These are phyloP conservation scores for Wickerhamiella bombiphila DNA, from an alignment of 805 yeast species.

Conservation along the genomic window DNA sequence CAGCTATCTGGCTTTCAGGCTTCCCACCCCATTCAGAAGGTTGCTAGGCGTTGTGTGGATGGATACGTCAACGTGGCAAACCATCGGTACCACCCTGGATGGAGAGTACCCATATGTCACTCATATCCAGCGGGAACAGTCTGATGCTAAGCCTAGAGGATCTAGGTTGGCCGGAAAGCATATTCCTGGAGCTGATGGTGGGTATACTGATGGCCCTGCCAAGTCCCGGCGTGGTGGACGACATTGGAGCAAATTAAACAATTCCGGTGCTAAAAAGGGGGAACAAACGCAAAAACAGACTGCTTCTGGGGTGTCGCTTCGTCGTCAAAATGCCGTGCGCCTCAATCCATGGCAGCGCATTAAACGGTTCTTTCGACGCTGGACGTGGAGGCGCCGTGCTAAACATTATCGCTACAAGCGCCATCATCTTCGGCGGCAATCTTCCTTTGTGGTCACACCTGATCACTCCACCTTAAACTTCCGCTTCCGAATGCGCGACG, in stretches of 20 bases:
- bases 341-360: conserved; percentile 6
- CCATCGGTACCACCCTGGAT: conserved; percentile 8
- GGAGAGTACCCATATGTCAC: conserved; percentile 5
- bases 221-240: conserved; percentile 1
- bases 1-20: no score
- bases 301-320: conserved; percentile 2
- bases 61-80: conserved; percentile 9
- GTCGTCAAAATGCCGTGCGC: conserved; percentile 10
- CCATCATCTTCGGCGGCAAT: conserved; percentile 11
- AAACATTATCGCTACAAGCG: conserved; percentile 9
- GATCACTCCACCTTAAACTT: conserved; percentile 12
- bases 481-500: conserved; percentile 8
- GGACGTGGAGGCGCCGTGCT: conserved; percentile 8
- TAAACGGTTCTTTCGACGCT: conserved; percentile 6
- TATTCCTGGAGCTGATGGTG: background rate
- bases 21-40: no score
- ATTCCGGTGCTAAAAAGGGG: background rate
- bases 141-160: background rate
- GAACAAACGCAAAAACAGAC: background rate
- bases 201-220: conserved; percentile 2
- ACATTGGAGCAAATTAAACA: background rate
- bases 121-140: conserved; percentile 1
- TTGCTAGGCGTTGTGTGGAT: background rate
- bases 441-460: conserved; percentile 16
- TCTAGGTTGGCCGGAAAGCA: background rate